Evolutionary conservation across 2,329 filamentous ascomycete genomes (phyloP), one percentile per base, ranked within the genome.

Genomic region (Byssoonygena ceratinophila): DNA sequence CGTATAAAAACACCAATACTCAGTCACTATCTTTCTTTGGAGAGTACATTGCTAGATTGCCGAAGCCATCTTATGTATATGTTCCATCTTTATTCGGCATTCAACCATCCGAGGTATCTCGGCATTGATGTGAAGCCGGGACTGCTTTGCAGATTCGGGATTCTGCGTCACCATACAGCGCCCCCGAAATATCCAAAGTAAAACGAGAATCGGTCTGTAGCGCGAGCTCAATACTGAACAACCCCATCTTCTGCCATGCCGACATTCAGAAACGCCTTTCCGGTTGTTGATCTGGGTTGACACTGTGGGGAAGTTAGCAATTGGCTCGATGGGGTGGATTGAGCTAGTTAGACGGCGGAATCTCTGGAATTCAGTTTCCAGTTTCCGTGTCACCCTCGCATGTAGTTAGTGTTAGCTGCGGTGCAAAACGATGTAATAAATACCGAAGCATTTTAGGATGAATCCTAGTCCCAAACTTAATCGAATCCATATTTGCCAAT

Each of bases 91-190:
- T 9, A 29, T 48, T 9, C 32, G 12, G 36, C 14, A 31, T n/a
- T 31, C 11, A 20, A 22, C 36, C 40, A 32, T 29, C 46, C 46
- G 46, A 49, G 46, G 46, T 49, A 40, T 49, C 46, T 49, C 46
- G 46, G 46, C 46, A 49, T 41, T 31, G 12, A 11, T 14, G 12
- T 11, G 14, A 14, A 14, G 41, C 8, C 23, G 41, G 41, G 8
- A 31, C 7, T n/a, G n/a, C 2, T 29, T 18, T 41, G 39, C 5
- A 12, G 12, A 5, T 25, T 25, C 20, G 39, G 20, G 20, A 41
- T 25, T 14, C 34, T 37, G 7, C 14, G 34, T 37, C 14, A 37
- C 34, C 14, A 18, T 37, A 9, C 6, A 18, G n/a, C 12, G 14
- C 11, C 14, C 31, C n/a, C n/a, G 34, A 4, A 34, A 12, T 12